Evolutionary conservation across 257 asterid species (phyloP).

Genomic region (Forsythia suspensa): DNA sequence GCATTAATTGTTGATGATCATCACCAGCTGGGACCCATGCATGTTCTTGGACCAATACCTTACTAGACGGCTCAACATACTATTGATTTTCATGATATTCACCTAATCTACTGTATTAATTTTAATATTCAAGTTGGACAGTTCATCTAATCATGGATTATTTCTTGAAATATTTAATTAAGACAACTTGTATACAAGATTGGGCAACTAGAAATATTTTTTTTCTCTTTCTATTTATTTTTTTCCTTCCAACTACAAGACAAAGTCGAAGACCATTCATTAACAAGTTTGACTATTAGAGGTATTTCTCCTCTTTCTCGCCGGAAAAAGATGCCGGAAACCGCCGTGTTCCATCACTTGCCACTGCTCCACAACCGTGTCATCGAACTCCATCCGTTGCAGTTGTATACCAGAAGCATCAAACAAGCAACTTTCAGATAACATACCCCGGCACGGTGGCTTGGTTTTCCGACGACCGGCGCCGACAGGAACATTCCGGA

Average conservation of each 20-base stretch:
- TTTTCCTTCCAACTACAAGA: constrained; percentile 25
- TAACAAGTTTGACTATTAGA: constrained; percentile 52
- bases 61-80: background rate
- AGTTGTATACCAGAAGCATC: constrained; percentile 35
- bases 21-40: background rate
- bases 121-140: background rate
- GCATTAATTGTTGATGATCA: background rate
- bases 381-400: constrained; percentile 41
- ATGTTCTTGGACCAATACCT: background rate
- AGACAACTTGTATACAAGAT: background rate
- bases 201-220: background rate
- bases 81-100: background rate
- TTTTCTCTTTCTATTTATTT: background rate
- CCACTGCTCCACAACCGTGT: constrained; percentile 49
- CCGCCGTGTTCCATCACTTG: constrained; percentile 46
- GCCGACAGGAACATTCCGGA: constrained; percentile 86
- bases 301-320: constrained; percentile 70
- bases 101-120: background rate
- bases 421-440: constrained; percentile 50
- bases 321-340: constrained; percentile 46
- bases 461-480: constrained; percentile 87
- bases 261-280: constrained; percentile 38
- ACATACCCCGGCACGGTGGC: constrained; percentile 45
- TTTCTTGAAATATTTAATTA: too few species aligned
- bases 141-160: background rate